These are phyloP conservation scores for Adansonia madagascariensis DNA, from an alignment of 441 rosid genomes.

Conservation along the genomic window DNA sequence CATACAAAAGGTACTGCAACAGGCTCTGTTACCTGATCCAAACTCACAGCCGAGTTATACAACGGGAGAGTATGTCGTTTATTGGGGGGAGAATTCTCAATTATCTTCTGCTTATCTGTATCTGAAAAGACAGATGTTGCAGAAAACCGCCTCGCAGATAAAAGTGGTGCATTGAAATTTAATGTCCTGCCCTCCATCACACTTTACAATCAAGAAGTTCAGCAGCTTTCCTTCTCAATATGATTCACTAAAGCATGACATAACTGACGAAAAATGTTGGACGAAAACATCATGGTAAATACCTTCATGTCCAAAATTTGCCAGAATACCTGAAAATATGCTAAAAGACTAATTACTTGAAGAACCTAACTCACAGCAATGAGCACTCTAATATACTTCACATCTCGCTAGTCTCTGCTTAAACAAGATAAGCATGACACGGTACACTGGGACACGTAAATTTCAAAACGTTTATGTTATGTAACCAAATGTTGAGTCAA, in stretches of 20 bases:
- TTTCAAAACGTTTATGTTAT: too few relatives aligned
- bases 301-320: slow-evolving; percentile 5
- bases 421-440: too few relatives aligned
- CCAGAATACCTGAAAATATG: slow-evolving; percentile 20
- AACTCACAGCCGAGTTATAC: slow-evolving; percentile 33
- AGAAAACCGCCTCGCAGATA: slow-evolving; percentile 72
- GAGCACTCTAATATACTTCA: neutral
- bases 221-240: slow-evolving; percentile 10
- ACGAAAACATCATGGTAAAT: slow-evolving; percentile 21
- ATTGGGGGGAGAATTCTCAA: slow-evolving; percentile 32
- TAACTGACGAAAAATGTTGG: neutral
- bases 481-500: too few relatives aligned
- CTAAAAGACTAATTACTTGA: neutral
- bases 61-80: slow-evolving; percentile 36
- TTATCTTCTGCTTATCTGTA: slow-evolving; percentile 34
- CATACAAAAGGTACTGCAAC: slow-evolving; percentile 86
- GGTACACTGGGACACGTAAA: too few relatives aligned
- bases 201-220: slow-evolving; percentile 15
- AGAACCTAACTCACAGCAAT: neutral
- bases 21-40: slow-evolving; percentile 75
- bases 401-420: neutral
- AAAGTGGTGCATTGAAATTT: slow-evolving; percentile 77
- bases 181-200: slow-evolving; percentile 71
- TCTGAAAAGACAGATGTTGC: slow-evolving; percentile 32
- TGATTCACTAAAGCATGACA: slow-evolving; percentile 15